Percentiles rank a stretch among this genome's conserved stretches.
phyloP scores from a whole-genome alignment of 495 filamentous ascomycete species.

The Penicillium daleae region DNA sequence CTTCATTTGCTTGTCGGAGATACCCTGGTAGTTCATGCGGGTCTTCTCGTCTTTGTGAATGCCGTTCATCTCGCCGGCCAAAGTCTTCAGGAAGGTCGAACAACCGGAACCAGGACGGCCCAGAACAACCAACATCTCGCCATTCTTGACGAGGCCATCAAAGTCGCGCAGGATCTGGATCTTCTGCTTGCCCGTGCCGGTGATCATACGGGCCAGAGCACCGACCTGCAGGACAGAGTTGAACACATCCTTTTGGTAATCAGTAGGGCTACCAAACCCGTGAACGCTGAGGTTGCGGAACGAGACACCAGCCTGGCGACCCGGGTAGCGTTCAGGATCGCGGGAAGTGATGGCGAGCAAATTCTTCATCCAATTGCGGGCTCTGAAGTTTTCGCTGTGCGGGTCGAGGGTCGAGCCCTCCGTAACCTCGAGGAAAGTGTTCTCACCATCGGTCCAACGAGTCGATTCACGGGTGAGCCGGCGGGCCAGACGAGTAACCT shows the following conservation, averaged over 20 bases:
- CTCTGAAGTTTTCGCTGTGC: slow-evolving; percentile 49
- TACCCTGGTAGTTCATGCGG: slow-evolving; percentile 76
- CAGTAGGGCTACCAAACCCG: slow-evolving; percentile 74
- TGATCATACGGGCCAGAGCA: slow-evolving; percentile 46
- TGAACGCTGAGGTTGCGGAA: slow-evolving; percentile 72
- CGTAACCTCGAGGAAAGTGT: slow-evolving; percentile 47
- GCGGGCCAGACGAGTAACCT: slow-evolving; percentile 51
- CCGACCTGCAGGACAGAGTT: slow-evolving; percentile 66
- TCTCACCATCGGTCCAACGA: slow-evolving; percentile 37
- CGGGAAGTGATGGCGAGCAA: slow-evolving; percentile 51
- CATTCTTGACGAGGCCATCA: slow-evolving; percentile 71
- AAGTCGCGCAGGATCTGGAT: slow-evolving; percentile 74
- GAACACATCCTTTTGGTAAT: slow-evolving; percentile 81
- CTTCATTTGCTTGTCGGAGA: slow-evolving; percentile 70
- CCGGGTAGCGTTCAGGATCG: slow-evolving; percentile 51
- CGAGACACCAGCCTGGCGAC: slow-evolving; percentile 49
- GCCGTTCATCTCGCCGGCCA: slow-evolving; percentile 74
- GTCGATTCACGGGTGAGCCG: slow-evolving; percentile 53
- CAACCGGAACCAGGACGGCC: slow-evolving; percentile 76
- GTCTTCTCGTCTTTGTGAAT: slow-evolving; percentile 62
- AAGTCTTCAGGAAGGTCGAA: slow-evolving; percentile 73
- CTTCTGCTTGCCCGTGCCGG: slow-evolving; percentile 55
- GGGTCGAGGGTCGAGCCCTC: slow-evolving; percentile 54
- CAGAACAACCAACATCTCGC: slow-evolving; percentile 82
- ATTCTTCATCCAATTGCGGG: slow-evolving; percentile 57